Evolutionary conservation across 2,329 filamentous ascomycete species (phyloP), one percentile per base, ranked within the genome.

Genomic region (Nothomitra cinnamomea): DNA sequence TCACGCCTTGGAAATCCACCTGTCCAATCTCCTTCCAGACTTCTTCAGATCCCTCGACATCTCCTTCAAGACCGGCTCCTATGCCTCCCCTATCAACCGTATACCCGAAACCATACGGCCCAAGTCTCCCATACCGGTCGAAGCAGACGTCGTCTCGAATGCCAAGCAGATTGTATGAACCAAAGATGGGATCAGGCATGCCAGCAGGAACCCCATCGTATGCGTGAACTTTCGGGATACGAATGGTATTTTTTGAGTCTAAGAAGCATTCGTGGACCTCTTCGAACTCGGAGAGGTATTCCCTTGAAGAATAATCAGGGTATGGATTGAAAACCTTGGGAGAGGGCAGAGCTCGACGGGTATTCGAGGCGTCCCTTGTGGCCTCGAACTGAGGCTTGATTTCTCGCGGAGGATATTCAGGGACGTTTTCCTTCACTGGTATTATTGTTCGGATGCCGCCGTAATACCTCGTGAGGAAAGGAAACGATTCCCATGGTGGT

Each of bases 401-500:
- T 53, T 42, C 13, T 19, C 43, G 35, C 51, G 53, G 45, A 1
- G 92, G 90, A 63, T 94, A 96, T 63, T 96, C 86, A 0, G 89
- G 83, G 8, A 75, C 71, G 59, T 89, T 90, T 49, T 85, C 72
- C 13, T 73, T 66, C 24, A 80, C 69, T 0, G 79, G 68, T 0
- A 85, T 78, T 57, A 98, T 64, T 0, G 77, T 83, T 58, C 82
- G 76, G 56, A 98, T 75, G 0, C 92, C 92, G 13, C 88, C 90
- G 65, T 95, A 92, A 65, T 95, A 98, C 57, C 89, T 77, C 56
- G 82, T 83, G 57, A 98, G 67, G 62, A 95, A 94, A 0, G 81
- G 79, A 64, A 94, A 96, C 8, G 76, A 78, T 64, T 94, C 86
- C 88, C 89, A 96, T 22, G 36, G 25, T 3, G 86, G 85, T 19